These are phyloP conservation scores for Rhodosporidiobolus odoratus DNA, from an alignment of 768 basidiomycete genomes.

Conservation along the genomic window DNA sequence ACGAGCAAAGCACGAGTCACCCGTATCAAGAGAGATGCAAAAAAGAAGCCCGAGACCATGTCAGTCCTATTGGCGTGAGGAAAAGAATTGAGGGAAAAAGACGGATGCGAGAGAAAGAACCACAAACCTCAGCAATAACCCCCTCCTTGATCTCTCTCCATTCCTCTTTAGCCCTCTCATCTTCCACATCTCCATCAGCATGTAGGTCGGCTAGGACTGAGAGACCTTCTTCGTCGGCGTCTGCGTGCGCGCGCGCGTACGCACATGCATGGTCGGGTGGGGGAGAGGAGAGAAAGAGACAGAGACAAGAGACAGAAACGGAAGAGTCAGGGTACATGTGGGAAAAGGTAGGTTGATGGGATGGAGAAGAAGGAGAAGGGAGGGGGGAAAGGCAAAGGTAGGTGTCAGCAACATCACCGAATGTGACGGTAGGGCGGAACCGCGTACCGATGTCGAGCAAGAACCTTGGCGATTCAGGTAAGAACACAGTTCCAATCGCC, in stretches of 20 bases:
- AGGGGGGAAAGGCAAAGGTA: too few species aligned
- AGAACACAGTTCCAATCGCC: constrained; percentile 67
- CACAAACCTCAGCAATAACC: constrained; percentile 47
- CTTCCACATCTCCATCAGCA: constrained; percentile 63
- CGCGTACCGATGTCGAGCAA: constrained; percentile 62
- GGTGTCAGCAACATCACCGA: too few species aligned
- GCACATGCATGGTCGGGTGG: too few species aligned
- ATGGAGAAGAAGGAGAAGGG: not conserved
- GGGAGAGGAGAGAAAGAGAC: too few species aligned
- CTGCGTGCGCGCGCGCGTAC: constrained; percentile 44
- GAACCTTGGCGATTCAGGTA: constrained; percentile 93
- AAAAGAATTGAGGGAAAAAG: not conserved
- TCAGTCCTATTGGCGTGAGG: constrained; percentile 7
- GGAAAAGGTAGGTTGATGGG: not conserved
- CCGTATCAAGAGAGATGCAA: too few species aligned
- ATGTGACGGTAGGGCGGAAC: too few species aligned
- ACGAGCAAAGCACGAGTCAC: too few species aligned
- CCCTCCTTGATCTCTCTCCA: constrained; percentile 77
- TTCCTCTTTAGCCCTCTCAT: constrained; percentile 69
- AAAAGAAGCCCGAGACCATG: not conserved
- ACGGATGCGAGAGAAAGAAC: not conserved
- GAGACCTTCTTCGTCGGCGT: constrained; percentile 75
- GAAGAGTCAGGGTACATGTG: too few species aligned
- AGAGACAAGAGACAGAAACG: too few species aligned
- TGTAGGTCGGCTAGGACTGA: constrained; percentile 81